A percentile compares a stretch with the other conserved stretches of the same genome.
Evolutionary conservation across 805 yeast genomes (phyloP).

Genomic region (Lachancea thermotolerans): DNA sequence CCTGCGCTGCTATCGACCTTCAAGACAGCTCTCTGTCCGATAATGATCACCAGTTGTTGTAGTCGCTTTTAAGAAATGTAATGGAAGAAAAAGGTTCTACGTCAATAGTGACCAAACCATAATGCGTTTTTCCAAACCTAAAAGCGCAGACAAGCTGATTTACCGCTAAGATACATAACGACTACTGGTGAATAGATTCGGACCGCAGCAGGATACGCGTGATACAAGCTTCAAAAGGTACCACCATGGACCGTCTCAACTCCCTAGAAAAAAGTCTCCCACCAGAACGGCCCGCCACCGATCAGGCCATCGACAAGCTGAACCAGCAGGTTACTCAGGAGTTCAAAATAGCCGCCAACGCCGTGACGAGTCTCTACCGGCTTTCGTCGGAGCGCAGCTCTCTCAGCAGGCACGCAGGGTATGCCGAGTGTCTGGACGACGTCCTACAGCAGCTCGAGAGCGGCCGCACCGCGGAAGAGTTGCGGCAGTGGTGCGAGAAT

Average conservation of each 20-base stretch:
- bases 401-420: constrained; percentile 49
- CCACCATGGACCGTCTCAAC: constrained; percentile 20
- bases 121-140: too few species aligned
- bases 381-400: constrained; percentile 49
- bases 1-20: not conserved
- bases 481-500: constrained; percentile 22
- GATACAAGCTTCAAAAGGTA: not conserved
- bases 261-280: constrained; percentile 24
- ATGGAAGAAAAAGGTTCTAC: too few species aligned
- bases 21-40: too few species aligned
- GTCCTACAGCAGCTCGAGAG: constrained; percentile 34
- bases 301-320: constrained; percentile 28
- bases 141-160: too few species aligned
- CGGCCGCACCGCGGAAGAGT: constrained; percentile 14
- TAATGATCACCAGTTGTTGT: not conserved
- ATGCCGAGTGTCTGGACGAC: constrained; percentile 57
- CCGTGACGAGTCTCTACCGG: constrained; percentile 62
- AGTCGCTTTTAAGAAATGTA: too few species aligned
- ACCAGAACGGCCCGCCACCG: constrained; percentile 28
- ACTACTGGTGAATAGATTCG: too few species aligned
- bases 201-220: not conserved
- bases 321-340: constrained; percentile 51
- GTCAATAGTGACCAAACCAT: too few species aligned
- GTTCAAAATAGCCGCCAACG: constrained; percentile 66
- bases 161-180: too few species aligned